These are phyloP conservation scores for Gracilariopsis chorda DNA, from an alignment of 23 red algal species.

Conservation along the genomic window DNA sequence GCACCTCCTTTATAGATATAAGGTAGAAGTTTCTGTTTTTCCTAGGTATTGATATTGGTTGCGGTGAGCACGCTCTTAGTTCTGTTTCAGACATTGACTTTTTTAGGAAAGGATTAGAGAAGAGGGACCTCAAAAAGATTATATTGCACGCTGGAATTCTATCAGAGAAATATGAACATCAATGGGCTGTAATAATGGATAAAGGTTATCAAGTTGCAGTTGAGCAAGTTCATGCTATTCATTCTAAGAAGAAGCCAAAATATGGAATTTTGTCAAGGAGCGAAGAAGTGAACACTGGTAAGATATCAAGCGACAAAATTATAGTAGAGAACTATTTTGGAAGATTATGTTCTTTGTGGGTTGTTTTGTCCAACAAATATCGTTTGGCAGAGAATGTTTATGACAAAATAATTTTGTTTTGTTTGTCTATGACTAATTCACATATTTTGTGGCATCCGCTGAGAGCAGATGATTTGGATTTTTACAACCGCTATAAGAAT, in stretches of 20 bases:
- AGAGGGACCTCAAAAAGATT: neutral
- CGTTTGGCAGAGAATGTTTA: neutral
- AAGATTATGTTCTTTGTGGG: neutral
- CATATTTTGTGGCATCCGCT: neutral
- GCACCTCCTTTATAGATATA: neutral
- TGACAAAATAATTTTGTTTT: neutral
- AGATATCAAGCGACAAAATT: neutral
- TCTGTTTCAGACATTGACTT: neutral
- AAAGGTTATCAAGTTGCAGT: neutral
- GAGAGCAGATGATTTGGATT: neutral
- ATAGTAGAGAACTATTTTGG: neutral
- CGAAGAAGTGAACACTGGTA: neutral
- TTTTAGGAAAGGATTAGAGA: neutral
- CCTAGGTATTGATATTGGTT: neutral
- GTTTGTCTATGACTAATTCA: conserved; percentile 4
- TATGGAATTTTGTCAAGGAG: neutral
- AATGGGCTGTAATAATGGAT: neutral
- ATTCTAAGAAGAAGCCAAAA: neutral
- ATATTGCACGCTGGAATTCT: neutral
- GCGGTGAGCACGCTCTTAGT: neutral
- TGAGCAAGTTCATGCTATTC: neutral
- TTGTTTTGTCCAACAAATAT: neutral
- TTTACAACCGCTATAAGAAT: neutral
- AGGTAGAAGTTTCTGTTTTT: neutral
- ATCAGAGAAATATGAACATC: neutral